Evolutionary conservation across 176 grass and related monocot genomes (phyloP).

Genomic region (Bolboschoenus planiculmis): DNA sequence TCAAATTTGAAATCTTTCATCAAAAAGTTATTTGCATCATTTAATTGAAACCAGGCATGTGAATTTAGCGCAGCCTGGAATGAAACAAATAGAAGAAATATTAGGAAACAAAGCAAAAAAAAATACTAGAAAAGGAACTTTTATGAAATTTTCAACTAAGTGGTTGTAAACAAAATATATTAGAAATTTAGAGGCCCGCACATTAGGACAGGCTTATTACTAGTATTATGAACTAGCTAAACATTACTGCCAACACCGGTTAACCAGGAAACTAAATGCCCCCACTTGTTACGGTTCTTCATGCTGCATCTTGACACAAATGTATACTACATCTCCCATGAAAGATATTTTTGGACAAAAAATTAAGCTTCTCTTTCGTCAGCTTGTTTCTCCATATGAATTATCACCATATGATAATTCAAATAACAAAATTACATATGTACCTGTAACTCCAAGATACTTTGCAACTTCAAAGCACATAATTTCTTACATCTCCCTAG

Average conservation of each 20-base stretch:
- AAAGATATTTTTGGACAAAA: not conserved
- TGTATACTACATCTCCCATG: not conserved
- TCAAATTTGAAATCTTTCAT: too few species aligned
- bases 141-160: too few species aligned
- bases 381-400: not conserved
- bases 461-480: not conserved
- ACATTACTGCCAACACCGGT: not conserved
- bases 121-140: too few species aligned
- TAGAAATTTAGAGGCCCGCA: too few species aligned
- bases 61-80: too few species aligned
- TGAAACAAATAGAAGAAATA: too few species aligned
- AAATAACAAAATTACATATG: slow-evolving; percentile 1
- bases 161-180: too few species aligned
- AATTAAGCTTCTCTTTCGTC: not conserved
- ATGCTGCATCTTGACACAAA: not conserved
- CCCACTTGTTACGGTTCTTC: not conserved
- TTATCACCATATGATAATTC: slow-evolving; percentile 17
- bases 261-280: not conserved
- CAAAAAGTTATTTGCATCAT: too few species aligned
- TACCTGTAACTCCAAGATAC: not conserved
- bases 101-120: too few species aligned
- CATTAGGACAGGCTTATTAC: too few species aligned
- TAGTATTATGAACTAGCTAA: too few species aligned
- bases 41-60: too few species aligned
- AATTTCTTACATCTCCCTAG: not conserved